Evolutionary conservation across 306 rosid species (phyloP), one percentile per base, ranked within the genome.

Genomic region (Coriaria nepalensis): DNA sequence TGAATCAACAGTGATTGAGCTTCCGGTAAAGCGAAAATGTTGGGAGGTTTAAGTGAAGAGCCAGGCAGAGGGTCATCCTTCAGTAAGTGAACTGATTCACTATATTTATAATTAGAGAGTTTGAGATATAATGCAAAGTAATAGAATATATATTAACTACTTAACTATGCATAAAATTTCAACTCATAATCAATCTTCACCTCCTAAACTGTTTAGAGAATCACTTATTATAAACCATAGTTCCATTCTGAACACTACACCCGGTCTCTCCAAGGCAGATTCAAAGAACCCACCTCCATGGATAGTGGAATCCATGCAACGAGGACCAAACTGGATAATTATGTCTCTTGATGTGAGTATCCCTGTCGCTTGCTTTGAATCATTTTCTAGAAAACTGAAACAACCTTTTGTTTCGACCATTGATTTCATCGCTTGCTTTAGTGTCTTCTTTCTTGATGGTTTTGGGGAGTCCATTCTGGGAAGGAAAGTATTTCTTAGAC

Each of bases 251-350:
- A 4, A 73, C 61, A 37, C 55, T 66, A 39, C 88, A 86, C 8
- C 93, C 78, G 52, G 78, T 78, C 59, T 76, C 49, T 81, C 88
- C 57, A 76, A 64, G 57, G 86, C 88, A 40, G 77, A 44, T 55
- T 76, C 60, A 40, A 78, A 86, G 60, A 81, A 78, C n/a, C 88
- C 77, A 34, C 73, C 79, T 55, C 88, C 93, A 36, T 61, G 45
- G 15, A 81, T 67, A 41, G 58, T 61, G 7, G 83, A 78, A 58
- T 77, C 67, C 46, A 81, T 65, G 55, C 77, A 65, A 12, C 88
- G 93, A 0, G 88, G 93, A 5, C 79, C 72, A 56, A 78, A 81
- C 66, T 67, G 85, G 55, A 72, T 36, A 62, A 81, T 69, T 34
- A 63, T 29, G 38, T 72, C 83, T 61, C 81, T 70, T 48, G 65